Evolutionary conservation across 1,284 basidiomycete species (phyloP), one percentile per base, ranked within the genome.

Genomic region (Marasmius sp.): DNA sequence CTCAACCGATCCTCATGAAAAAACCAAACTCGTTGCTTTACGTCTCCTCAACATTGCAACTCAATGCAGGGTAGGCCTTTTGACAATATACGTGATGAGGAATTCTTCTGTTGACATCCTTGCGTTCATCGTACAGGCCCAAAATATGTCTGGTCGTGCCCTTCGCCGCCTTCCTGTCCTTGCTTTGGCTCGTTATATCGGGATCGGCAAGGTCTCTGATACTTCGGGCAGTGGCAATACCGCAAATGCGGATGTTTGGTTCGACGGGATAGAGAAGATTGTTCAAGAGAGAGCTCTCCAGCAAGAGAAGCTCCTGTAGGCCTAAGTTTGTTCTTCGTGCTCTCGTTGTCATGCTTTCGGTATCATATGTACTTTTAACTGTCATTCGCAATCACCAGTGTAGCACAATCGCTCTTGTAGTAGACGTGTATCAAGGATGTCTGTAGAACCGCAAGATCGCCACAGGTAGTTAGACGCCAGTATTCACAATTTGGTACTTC

Each of bases 91-190:
- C 6, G 16, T 47, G 45, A 47, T n/a, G 27, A 27, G 27, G 27
- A 27, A 5, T 14, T 20, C 8, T 47, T 20, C 8, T n/a, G 85
- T 69, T 54, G 48, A n/a, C 61, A 22, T 48, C 45, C 50, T 62
- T 47, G 59, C 43, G 14, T 33, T 18, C 12, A 20, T n/a, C 20
- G 33, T 38, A 36, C 36, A 86, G 86, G 74, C 77, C 37, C 83
- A 93, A 73, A 86, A 86, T n/a, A 85, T 97, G 79, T 97, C 96
- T 9, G 96, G 97, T 16, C 87, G 96, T 52, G 89, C 94, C 3
- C 81, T 99, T 7, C 86, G 97, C 12, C 86, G 94, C 9, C 80
- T 99, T 18, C 97, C 97, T 1, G 92, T 98, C 34, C 83, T 99
- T 37, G 94, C 96, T 1, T 88, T 97, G 62, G 92, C 95, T 2